Evolutionary conservation across 2,329 filamentous ascomycete species (phyloP), one percentile per base, ranked within the genome.

Genomic region (Akanthomyces lecanii): DNA sequence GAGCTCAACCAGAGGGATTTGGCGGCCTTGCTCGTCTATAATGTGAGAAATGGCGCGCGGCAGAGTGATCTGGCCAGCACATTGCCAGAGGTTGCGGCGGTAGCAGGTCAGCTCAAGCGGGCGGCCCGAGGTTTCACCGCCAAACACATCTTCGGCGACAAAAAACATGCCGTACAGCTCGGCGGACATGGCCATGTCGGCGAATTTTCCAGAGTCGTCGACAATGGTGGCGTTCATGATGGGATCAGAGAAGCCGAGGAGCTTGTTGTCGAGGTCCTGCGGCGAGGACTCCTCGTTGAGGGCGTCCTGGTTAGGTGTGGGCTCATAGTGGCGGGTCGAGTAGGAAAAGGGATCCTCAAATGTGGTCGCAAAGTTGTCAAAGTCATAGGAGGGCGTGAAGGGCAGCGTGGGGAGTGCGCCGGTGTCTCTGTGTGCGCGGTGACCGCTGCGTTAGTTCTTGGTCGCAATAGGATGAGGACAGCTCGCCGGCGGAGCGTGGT

Each of bases 21-120:
- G 88, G 47, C 88, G 89, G 53, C 91, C 89, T 67, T 96, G 90
- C 16, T 94, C 93, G 67, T 84, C 79, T 61, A 85, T 73, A 71
- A 92, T 82, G 65, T 90, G 85, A 54, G 91, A 82, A 47, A 88
- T 85, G 55, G 89, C 83, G 25, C 85, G 78, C n/a, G 92, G 91
- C 50, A 97, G 76, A 0, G 87, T 92, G 61, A 98, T 85, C 58
- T 90, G 90, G 42, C 94, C 94, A 0, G 92, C 94, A 68, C 96
- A 96, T 76, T 97, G 93, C 81, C 96, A 98, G 53, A 98, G 81
- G 71, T 98, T 98, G 57, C 94, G 86, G 50, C 94, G 88, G 74
- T 98, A 98, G 81, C 94, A 98, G 0, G 94, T 98, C 73, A 98
- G 78, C 77, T 98, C 94, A 57, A 89, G 82, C 0, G 89, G 88